Evolutionary conservation across 2,329 filamentous ascomycete species (phyloP).

Genomic region (Calonectria ilicicola): DNA sequence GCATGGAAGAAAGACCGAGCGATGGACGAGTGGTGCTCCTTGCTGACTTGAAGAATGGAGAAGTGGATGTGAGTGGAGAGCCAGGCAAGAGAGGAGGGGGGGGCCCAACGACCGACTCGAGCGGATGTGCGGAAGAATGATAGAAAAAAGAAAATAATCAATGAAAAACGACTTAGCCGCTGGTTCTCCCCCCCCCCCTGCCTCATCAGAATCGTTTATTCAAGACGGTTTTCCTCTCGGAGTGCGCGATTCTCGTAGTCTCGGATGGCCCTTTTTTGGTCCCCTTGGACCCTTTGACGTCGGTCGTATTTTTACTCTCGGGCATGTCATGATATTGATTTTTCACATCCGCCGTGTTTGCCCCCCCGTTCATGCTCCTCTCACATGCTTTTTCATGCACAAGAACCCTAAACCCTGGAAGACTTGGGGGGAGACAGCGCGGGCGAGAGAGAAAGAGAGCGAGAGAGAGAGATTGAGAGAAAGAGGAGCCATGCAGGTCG

Average conservation of each 20-base stretch:
- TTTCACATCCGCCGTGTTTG: background rate
- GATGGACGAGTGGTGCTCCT: conserved; percentile 1
- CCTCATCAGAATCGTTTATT: background rate
- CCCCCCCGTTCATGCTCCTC: background rate
- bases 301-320: background rate
- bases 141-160: conserved; percentile 1
- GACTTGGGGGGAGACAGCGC: background rate
- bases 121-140: conserved; percentile 8
- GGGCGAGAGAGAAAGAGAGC: too few species aligned
- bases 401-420: conserved; percentile 7
- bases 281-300: background rate
- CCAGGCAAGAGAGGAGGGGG: background rate
- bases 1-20: conserved; percentile 18
- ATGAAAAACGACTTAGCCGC: conserved; percentile 1
- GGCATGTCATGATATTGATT: background rate
- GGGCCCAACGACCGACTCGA: background rate
- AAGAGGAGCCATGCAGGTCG: background rate
- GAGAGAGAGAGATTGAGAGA: background rate
- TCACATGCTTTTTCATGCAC: conserved; percentile 13
- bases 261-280: background rate
- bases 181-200: background rate
- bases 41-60: background rate
- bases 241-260: background rate
- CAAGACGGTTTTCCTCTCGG: background rate
- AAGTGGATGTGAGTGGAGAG: conserved; percentile 1